Percentiles rank a stretch among this genome's conserved stretches.
phyloP scores from a whole-genome alignment of 148 eudicot species.

The Rhododendron vialii region DNA sequence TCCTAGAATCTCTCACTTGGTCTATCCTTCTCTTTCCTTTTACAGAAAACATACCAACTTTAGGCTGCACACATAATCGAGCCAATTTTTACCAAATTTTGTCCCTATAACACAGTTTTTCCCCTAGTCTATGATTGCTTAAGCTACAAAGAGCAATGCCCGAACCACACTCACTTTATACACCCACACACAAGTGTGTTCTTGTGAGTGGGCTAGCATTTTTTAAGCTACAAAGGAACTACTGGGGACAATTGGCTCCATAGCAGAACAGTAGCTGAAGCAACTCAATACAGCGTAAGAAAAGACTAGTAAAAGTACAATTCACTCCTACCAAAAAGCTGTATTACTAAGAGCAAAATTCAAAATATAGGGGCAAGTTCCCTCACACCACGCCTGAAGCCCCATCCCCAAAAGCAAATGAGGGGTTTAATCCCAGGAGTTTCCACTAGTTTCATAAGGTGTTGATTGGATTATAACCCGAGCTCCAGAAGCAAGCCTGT shows the following conservation, averaged over 20 bases:
- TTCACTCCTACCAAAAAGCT: neutral
- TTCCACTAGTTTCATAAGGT: constrained; percentile 15
- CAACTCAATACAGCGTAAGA: neutral
- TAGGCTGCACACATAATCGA: neutral
- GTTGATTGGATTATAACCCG: constrained; percentile 82
- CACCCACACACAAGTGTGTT: too few species aligned
- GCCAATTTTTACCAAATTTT: neutral
- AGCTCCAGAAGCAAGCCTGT: constrained; percentile 98
- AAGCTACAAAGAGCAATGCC: neutral
- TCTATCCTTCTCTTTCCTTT: neutral
- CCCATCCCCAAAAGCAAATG: neutral
- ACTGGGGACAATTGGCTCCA: neutral
- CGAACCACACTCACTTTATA: too few species aligned
- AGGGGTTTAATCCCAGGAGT: neutral
- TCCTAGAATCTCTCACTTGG: neutral
- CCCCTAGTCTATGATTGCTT: neutral
- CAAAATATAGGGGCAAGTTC: neutral
- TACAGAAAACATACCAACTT: neutral
- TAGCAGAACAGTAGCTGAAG: neutral
- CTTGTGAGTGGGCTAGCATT: too few species aligned
- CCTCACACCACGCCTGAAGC: neutral
- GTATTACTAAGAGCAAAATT: neutral
- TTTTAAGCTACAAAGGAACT: neutral
- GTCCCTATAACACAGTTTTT: neutral
- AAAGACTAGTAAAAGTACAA: neutral